phyloP scores from a whole-genome alignment of 768 basidiomycete genomes.

The Boletus pseudopeckii region DNA sequence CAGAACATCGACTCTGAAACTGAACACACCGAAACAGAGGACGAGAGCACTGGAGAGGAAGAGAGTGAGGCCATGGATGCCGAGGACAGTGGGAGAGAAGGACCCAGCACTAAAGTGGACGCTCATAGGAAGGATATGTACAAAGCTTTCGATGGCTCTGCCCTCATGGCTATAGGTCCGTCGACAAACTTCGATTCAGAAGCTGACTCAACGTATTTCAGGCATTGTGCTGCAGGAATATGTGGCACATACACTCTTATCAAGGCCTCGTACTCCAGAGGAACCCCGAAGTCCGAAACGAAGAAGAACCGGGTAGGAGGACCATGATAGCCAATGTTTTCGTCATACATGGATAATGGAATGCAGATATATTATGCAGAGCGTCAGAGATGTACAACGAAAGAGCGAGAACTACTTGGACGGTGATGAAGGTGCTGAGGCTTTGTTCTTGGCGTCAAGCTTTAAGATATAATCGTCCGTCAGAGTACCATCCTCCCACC shows the following conservation, averaged over 20 bases:
- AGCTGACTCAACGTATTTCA: slow-evolving; percentile 21
- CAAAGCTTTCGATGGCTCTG: slow-evolving; percentile 67
- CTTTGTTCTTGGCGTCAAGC: slow-evolving; percentile 22
- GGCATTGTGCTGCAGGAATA: slow-evolving; percentile 72
- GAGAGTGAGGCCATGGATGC: slow-evolving; percentile 6
- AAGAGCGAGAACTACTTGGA: slow-evolving; percentile 12
- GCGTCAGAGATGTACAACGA: not conserved
- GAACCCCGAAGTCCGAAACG: slow-evolving; percentile 7
- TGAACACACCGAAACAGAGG: slow-evolving; percentile 14
- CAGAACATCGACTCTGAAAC: slow-evolving; percentile 3
- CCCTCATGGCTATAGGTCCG: slow-evolving; percentile 68
- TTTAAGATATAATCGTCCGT: slow-evolving; percentile 36
- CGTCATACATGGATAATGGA: not conserved
- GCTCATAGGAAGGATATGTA: slow-evolving; percentile 58
- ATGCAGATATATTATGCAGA: slow-evolving; percentile 6
- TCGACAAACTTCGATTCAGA: not conserved
- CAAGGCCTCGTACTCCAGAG: not conserved
- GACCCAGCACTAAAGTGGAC: slow-evolving; percentile 1
- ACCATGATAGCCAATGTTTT: not conserved
- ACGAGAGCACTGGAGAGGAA: slow-evolving; percentile 14
- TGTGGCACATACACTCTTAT: slow-evolving; percentile 37
- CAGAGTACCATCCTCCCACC: slow-evolving; percentile 81
- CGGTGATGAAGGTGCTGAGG: not conserved
- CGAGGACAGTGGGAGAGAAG: slow-evolving; percentile 8
- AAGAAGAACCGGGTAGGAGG: slow-evolving; percentile 1